phyloP scores from a whole-genome alignment of 2,329 filamentous ascomycete species.

The Talaromyces albobiverticillius region DNA sequence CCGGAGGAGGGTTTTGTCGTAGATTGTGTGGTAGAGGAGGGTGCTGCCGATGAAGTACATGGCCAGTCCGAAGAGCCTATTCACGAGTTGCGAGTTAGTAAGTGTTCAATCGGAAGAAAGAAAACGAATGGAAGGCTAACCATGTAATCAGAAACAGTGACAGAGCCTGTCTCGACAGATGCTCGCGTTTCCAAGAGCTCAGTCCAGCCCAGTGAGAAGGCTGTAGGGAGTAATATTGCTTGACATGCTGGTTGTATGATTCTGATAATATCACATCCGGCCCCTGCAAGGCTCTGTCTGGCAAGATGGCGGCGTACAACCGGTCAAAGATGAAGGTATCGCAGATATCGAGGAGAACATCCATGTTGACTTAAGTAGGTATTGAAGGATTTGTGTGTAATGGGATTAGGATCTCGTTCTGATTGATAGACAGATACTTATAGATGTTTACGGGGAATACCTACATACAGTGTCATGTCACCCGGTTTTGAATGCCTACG shows the following conservation, averaged over 20 bases:
- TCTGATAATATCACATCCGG: background rate
- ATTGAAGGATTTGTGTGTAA: background rate
- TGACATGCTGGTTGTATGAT: slow-evolving; percentile 27
- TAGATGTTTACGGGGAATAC: background rate
- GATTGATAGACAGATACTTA: background rate
- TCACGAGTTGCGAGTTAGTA: slow-evolving; percentile 9
- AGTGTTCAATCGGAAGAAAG: background rate
- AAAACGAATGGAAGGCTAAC: slow-evolving; percentile 17
- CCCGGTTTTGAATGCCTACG: no score
- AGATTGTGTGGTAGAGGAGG: slow-evolving; percentile 74
- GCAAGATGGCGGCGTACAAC: slow-evolving; percentile 19
- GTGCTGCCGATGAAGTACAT: slow-evolving; percentile 5
- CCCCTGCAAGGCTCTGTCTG: background rate
- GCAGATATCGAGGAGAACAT: slow-evolving; percentile 21
- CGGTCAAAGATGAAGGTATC: slow-evolving; percentile 23
- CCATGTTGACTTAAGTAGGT: slow-evolving; percentile 14
- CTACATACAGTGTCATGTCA: slow-evolving; percentile 2
- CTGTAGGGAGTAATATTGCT: slow-evolving; percentile 23
- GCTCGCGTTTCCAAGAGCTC: slow-evolving; percentile 29
- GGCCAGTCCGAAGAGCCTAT: slow-evolving; percentile 18
- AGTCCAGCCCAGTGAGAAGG: slow-evolving; percentile 26
- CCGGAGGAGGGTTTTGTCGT: slow-evolving; percentile 74
- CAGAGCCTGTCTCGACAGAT: slow-evolving; percentile 26
- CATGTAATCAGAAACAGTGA: slow-evolving; percentile 29
- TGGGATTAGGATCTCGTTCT: background rate